Conservation (phyloP, 2,329 filamentous ascomycete species). For the Colletotrichum sp. region DNA sequence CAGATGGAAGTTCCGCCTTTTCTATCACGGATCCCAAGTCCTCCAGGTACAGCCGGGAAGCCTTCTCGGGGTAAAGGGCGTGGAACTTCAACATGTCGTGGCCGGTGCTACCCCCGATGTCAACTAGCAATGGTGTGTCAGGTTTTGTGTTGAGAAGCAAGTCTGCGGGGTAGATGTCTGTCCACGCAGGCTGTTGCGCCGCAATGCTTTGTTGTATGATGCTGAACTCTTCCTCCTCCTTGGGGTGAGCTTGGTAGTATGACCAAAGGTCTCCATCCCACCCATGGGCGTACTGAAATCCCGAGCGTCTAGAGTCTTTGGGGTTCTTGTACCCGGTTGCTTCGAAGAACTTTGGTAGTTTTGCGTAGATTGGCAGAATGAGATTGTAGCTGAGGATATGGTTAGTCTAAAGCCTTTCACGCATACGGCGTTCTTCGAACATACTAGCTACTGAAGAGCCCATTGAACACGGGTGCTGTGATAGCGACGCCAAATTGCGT, state of each 20-base stretch:
- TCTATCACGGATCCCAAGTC: not conserved
- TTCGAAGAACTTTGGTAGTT: not conserved
- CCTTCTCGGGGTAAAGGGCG: not conserved
- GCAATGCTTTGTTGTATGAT: not conserved
- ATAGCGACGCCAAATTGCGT: not conserved
- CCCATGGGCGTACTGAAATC: not conserved
- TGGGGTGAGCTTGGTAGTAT: not conserved
- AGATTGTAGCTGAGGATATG: not conserved
- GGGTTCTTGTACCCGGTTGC: not conserved
- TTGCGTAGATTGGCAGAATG: not conserved
- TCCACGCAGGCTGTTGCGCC: not conserved
- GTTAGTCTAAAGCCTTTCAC: fast-evolving
- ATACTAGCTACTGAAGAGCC: not conserved
- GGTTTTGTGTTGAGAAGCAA: not conserved
- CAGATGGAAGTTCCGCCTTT: not conserved
- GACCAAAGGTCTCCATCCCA: not conserved
- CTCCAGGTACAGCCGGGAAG: not conserved
- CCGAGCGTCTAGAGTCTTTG: not conserved
- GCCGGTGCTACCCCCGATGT: not conserved
- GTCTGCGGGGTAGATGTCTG: not conserved
- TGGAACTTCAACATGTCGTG: not conserved
- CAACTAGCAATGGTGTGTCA: not conserved
- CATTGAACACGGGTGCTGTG: not conserved
- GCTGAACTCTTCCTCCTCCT: not conserved
- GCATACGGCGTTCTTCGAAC: fast-evolving